phyloP scores from a whole-genome alignment of 495 filamentous ascomycete species.

The Tuber umbilicatum region DNA sequence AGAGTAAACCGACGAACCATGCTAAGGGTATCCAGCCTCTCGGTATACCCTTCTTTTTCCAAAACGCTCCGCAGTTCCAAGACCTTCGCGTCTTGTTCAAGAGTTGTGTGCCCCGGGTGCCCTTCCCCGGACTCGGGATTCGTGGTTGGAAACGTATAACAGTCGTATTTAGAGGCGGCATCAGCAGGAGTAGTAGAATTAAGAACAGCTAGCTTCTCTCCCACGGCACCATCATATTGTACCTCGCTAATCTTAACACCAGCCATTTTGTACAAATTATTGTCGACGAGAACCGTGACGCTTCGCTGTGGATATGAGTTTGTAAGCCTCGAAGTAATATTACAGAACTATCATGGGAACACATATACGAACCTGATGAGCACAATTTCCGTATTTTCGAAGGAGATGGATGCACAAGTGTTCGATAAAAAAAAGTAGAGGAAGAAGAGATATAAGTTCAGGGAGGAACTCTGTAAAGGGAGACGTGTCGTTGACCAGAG shows the following conservation, averaged over 20 bases:
- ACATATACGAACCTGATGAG: background rate
- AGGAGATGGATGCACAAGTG: background rate
- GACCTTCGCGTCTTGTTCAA: slow-evolving; percentile 83
- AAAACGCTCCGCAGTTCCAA: slow-evolving; percentile 74
- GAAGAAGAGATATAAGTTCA: background rate
- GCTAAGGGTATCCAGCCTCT: slow-evolving; percentile 83
- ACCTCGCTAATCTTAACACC: background rate
- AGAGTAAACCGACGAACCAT: slow-evolving; percentile 51
- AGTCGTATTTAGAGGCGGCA: slow-evolving; percentile 72
- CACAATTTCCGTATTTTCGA: background rate
- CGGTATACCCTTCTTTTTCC: slow-evolving; percentile 73
- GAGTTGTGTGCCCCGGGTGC: slow-evolving; percentile 82
- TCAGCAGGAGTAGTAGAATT: background rate
- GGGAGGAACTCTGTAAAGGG: background rate
- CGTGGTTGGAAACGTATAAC: slow-evolving; percentile 86
- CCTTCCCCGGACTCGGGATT: slow-evolving; percentile 62
- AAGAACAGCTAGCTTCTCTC: background rate
- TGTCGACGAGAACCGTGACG: background rate
- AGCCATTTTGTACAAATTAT: background rate
- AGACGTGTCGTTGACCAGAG: slow-evolving; percentile 2
- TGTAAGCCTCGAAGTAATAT: background rate
- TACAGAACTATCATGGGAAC: background rate
- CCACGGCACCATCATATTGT: background rate
- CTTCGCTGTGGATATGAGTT: background rate
- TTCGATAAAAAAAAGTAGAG: background rate